Conservation (phyloP, 169 alveolate species). For the Plasmodium gaboni region DNA sequence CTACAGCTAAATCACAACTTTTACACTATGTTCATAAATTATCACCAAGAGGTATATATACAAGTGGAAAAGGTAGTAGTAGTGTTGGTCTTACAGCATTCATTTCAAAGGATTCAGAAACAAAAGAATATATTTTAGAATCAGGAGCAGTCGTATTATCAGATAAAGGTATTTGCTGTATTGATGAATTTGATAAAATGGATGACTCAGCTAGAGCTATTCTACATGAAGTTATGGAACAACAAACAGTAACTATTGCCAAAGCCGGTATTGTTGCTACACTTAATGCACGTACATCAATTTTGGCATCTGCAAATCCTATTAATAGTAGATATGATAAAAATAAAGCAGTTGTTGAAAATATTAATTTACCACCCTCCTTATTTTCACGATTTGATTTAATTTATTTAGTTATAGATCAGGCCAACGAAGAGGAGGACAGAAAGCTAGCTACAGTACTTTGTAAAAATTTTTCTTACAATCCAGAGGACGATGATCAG, state of each 20-base stretch:
- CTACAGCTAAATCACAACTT: slow-evolving; percentile 99
- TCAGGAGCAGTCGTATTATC: slow-evolving; percentile 99
- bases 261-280: slow-evolving; percentile 97
- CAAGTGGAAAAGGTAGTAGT: slow-evolving; percentile 97
- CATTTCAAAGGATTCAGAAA: slow-evolving; percentile 97
- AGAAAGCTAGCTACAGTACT: slow-evolving; percentile 84
- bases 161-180: slow-evolving; percentile 99
- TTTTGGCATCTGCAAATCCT: slow-evolving; percentile 99
- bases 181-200: slow-evolving; percentile 99
- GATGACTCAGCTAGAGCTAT: slow-evolving; percentile 98
- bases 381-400: slow-evolving; percentile 96
- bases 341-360: slow-evolving; percentile 97
- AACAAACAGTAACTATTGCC: slow-evolving; percentile 99
- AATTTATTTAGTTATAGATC: slow-evolving; percentile 93
- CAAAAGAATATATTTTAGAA: slow-evolving; percentile 96
- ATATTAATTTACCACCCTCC: slow-evolving; percentile 98
- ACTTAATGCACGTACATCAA: slow-evolving; percentile 97
- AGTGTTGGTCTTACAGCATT: slow-evolving; percentile 99
- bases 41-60: slow-evolving; percentile 97
- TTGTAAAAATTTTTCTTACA: slow-evolving; percentile 79
- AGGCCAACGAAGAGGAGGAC: slow-evolving; percentile 90
- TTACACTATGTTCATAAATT: slow-evolving; percentile 96
- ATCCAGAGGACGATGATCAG: slow-evolving; percentile 78
- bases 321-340: slow-evolving; percentile 96
- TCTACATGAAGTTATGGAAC: slow-evolving; percentile 99